Conservation (phyloP, 164 flowering plant genomes). For the Vitis labrusca region DNA sequence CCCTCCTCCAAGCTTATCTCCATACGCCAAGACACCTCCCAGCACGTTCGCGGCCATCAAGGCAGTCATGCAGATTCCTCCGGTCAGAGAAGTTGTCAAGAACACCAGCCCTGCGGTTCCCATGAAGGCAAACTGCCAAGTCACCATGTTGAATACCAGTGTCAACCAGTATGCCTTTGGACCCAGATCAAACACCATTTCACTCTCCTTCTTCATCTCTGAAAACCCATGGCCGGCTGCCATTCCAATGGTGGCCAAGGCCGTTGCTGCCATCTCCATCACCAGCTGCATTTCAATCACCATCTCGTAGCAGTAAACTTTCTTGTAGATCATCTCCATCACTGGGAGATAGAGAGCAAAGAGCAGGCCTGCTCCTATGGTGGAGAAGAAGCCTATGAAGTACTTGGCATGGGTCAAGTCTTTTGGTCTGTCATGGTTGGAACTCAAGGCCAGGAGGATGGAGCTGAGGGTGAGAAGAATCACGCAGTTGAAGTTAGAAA, state of each 20-base stretch:
- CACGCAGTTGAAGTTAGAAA: conserved; percentile 63
- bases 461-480: conserved; percentile 60
- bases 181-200: conserved; percentile 41
- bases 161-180: conserved; percentile 40
- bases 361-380: conserved; percentile 61
- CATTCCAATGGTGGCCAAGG: conserved; percentile 67
- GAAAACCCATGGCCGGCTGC: conserved; percentile 40
- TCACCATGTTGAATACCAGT: conserved; percentile 35
- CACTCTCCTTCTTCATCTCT: conserved; percentile 52
- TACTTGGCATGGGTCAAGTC: conserved; percentile 41
- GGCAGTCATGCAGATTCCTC: conserved; percentile 86
- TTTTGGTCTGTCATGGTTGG: conserved; percentile 42
- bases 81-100: conserved; percentile 64
- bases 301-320: conserved; percentile 42
- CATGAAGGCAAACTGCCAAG: conserved; percentile 79
- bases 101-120: conserved; percentile 87
- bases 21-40: conserved; percentile 60
- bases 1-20: conserved; percentile 53
- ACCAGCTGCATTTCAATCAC: conserved; percentile 80
- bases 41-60: conserved; percentile 61
- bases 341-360: conserved; percentile 70
- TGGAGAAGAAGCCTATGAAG: conserved; percentile 57
- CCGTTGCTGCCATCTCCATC: conserved; percentile 60
- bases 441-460: conserved; percentile 46
- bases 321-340: conserved; percentile 42